Percentiles rank a stretch among this genome's conserved stretches.
These are phyloP conservation scores for Cerioporus squamosus DNA, from an alignment of 1,284 basidiomycete species.

Conservation along the genomic window DNA sequence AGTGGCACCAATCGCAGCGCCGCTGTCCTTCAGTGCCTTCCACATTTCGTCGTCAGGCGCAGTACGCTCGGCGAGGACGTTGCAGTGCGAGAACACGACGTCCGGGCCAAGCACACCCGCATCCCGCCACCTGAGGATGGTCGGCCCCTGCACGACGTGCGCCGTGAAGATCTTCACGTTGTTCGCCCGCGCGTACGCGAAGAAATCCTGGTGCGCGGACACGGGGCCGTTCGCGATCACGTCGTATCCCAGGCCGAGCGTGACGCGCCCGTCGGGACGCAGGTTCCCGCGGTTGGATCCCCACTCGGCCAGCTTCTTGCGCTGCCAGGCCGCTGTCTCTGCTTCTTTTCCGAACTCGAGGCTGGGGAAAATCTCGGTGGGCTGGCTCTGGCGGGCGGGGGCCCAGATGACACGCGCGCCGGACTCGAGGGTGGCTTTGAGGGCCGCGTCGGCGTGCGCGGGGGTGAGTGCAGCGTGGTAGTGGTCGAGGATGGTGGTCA, in stretches of 20 bases:
- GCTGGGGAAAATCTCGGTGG: slow-evolving; percentile 31
- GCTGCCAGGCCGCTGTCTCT: slow-evolving; percentile 34
- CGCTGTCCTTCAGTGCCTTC: slow-evolving; percentile 35
- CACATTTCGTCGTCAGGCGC: slow-evolving; percentile 37
- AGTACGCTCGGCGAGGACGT: slow-evolving; percentile 31
- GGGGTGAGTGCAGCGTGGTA: slow-evolving; percentile 35
- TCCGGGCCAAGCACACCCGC: slow-evolving; percentile 35
- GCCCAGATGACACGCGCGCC: slow-evolving; percentile 37
- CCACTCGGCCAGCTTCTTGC: slow-evolving; percentile 33
- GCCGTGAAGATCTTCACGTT: slow-evolving; percentile 32
- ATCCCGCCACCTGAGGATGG: slow-evolving; percentile 31
- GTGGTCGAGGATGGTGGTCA: slow-evolving; percentile 39
- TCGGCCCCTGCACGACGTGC: slow-evolving; percentile 35
- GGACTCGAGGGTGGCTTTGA: slow-evolving; percentile 34
- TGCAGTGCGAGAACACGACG: slow-evolving; percentile 41
- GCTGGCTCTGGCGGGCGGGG: slow-evolving; percentile 33
- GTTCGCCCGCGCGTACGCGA: slow-evolving; percentile 30
- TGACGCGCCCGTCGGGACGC: slow-evolving; percentile 37
- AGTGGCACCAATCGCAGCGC: slow-evolving; percentile 35
- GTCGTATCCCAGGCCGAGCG: slow-evolving; percentile 39
- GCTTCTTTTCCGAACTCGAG: slow-evolving; percentile 31
- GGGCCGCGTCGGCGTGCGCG: slow-evolving; percentile 33
- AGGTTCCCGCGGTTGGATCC: slow-evolving; percentile 32
- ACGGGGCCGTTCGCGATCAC: slow-evolving; percentile 21
- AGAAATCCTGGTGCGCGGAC: slow-evolving; percentile 25